Evolutionary conservation across 2,329 filamentous ascomycete species (phyloP).

Genomic region (Didymella keratinophila): DNA sequence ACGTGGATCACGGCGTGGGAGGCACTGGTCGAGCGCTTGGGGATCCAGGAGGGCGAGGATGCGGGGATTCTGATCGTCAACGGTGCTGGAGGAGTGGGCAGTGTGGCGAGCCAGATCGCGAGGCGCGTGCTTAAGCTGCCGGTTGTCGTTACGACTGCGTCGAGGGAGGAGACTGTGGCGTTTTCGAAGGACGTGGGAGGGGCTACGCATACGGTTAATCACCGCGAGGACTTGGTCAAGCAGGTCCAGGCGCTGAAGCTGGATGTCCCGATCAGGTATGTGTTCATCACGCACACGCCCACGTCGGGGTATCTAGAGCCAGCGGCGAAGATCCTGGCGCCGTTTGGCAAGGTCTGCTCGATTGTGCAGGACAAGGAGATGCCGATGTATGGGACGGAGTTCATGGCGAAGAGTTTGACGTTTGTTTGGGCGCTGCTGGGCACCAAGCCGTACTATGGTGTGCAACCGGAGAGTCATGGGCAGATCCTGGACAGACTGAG

Average conservation of each 20-base stretch:
- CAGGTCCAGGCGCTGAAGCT: not conserved
- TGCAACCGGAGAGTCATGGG: not conserved
- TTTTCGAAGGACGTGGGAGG: not conserved
- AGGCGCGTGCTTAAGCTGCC: not conserved
- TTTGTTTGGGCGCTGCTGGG: not conserved
- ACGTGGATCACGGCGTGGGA: not conserved
- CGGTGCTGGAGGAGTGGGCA: not conserved
- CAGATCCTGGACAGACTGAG: not conserved
- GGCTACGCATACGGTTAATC: not conserved
- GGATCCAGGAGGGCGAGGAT: not conserved
- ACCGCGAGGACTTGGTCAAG: not conserved
- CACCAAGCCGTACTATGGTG: not conserved
- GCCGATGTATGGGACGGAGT: not conserved
- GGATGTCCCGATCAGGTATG: not conserved
- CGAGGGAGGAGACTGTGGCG: not conserved
- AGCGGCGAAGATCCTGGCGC: not conserved
- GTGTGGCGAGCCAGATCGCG: not conserved
- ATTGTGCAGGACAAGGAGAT: slow-evolving; percentile 1
- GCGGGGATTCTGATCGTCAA: not conserved
- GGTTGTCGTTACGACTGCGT: not conserved
- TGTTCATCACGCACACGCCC: not conserved
- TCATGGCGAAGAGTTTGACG: not conserved
- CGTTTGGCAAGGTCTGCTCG: not conserved
- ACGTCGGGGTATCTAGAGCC: not conserved
- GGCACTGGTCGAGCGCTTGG: not conserved